A percentile compares a stretch with the other conserved stretches of the same genome.
Evolutionary conservation across 345 rosid species (phyloP).

Genomic region (Capsella bursapastoris): DNA sequence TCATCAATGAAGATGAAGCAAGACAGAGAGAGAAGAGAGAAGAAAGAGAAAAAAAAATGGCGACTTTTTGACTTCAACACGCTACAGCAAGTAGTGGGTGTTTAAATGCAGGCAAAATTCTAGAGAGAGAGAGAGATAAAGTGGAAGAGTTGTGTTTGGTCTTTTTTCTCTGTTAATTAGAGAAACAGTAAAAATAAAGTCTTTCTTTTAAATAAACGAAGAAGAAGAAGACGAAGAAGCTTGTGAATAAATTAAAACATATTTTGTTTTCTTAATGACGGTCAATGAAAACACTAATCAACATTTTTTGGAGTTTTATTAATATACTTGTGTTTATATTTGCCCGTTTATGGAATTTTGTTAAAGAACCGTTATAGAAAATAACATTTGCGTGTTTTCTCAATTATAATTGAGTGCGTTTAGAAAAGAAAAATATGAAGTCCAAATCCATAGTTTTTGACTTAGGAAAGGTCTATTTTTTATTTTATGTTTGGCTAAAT

Average conservation of each 20-base stretch:
- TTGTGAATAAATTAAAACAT: neutral
- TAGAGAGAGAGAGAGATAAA: slow-evolving; percentile 41
- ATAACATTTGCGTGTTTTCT: neutral
- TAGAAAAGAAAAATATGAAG: neutral
- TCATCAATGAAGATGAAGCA: slow-evolving; percentile 22
- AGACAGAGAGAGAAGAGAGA: slow-evolving; percentile 1
- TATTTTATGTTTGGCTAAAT: neutral
- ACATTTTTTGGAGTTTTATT: no score
- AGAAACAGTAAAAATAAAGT: slow-evolving; percentile 3
- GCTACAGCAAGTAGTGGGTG: slow-evolving; percentile 45
- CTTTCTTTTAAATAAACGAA: neutral
- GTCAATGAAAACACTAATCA: neutral
- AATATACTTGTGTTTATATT: neutral
- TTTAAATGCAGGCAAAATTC: slow-evolving; percentile 27
- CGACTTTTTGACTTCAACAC: slow-evolving; percentile 55
- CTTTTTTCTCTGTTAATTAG: neutral
- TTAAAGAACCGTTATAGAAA: slow-evolving; percentile 8
- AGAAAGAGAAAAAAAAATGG: slow-evolving; percentile 24
- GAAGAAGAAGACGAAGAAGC: slow-evolving; percentile 20
- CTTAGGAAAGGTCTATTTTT: slow-evolving; percentile 22
- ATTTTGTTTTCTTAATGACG: slow-evolving; percentile 17
- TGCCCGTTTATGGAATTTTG: neutral
- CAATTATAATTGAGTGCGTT: slow-evolving; percentile 15
- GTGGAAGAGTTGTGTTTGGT: slow-evolving; percentile 32
- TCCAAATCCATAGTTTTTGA: slow-evolving; percentile 35